Conservation (phyloP, 1,284 basidiomycete species). For the Moesziomyces globuligerus region DNA sequence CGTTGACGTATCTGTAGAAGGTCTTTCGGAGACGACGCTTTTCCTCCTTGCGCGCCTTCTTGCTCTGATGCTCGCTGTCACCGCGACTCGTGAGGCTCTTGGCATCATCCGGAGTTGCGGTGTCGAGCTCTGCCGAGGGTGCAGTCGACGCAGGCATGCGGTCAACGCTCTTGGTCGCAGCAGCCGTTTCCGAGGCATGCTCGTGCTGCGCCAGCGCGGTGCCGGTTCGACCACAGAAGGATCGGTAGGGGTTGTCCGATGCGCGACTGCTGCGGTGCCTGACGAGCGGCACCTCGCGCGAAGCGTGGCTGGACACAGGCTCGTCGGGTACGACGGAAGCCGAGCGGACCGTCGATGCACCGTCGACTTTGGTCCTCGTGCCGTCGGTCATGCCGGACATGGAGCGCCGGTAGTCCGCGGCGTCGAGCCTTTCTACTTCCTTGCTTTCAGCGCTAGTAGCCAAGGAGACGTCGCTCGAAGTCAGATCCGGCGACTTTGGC, state of each 20-base stretch:
- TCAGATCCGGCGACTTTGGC: slow-evolving; percentile 5
- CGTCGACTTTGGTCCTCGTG: slow-evolving; percentile 34
- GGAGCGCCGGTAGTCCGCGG: slow-evolving; percentile 4
- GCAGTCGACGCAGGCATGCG: slow-evolving; percentile 16
- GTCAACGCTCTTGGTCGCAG: slow-evolving; percentile 11
- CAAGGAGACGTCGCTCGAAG: slow-evolving; percentile 13
- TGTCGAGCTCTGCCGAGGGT: slow-evolving; percentile 6
- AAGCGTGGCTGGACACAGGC: slow-evolving; percentile 6
- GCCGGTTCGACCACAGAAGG: slow-evolving; percentile 23
- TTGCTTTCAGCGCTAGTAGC: slow-evolving; percentile 7
- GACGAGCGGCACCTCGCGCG: slow-evolving; percentile 8
- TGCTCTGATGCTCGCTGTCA: slow-evolving; percentile 13
- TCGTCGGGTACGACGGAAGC: slow-evolving; percentile 31
- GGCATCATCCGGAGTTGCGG: slow-evolving; percentile 5
- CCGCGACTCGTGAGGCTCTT: slow-evolving; percentile 2
- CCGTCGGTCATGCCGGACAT: slow-evolving; percentile 24
- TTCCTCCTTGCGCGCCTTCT: slow-evolving; percentile 22
- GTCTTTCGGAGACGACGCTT: slow-evolving; percentile 32
- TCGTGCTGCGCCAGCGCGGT: slow-evolving; percentile 30
- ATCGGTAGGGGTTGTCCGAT: slow-evolving; percentile 20
- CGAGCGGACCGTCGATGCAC: slow-evolving; percentile 20
- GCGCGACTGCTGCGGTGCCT: slow-evolving; percentile 37
- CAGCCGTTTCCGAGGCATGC: slow-evolving; percentile 29
- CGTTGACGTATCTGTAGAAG: slow-evolving; percentile 34
- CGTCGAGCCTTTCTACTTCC: slow-evolving; percentile 1